These are phyloP conservation scores for Chrysanthemum lavandulifolium DNA, from an alignment of 129 eudicot genomes.

Conservation along the genomic window DNA sequence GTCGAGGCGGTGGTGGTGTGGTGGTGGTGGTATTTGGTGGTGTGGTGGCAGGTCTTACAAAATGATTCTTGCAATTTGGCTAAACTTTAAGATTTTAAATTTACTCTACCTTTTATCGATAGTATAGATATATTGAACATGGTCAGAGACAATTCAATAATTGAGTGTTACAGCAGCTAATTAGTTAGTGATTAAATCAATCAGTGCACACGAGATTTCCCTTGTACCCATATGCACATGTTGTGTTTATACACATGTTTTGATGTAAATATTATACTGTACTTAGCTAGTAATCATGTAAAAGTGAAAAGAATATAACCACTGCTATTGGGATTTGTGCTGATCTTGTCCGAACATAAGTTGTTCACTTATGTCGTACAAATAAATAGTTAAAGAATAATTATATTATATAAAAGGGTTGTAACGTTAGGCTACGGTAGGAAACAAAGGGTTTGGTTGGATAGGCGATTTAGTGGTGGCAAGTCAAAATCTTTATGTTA, in stretches of 20 bases:
- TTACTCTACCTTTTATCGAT: too few relatives aligned
- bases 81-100: too few relatives aligned
- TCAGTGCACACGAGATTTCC: slow-evolving; percentile 14
- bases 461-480: too few relatives aligned
- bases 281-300: not conserved
- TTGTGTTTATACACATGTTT: not conserved
- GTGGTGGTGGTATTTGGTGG: too few relatives aligned
- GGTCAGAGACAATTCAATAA: not conserved
- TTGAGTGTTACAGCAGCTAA: not conserved
- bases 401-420: not conserved
- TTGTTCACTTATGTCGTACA: slow-evolving; percentile 21
- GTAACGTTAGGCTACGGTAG: too few relatives aligned
- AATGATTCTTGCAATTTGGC: too few relatives aligned
- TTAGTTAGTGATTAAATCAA: not conserved
- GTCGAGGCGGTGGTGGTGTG: too few relatives aligned
- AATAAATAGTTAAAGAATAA: slow-evolving; percentile 5
- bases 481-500: too few relatives aligned
- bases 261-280: too few relatives aligned
- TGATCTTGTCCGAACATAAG: slow-evolving; percentile 25
- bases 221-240: not conserved
- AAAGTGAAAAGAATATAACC: slow-evolving; percentile 2
- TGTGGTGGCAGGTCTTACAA: too few relatives aligned
- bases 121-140: not conserved
- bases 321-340: slow-evolving; percentile 25
- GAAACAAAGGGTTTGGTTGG: too few relatives aligned